Percentiles rank a stretch among this genome's conserved stretches.
Conservation (phyloP, 2,329 filamentous ascomycete species). For the Shiraia bambusicola region DNA sequence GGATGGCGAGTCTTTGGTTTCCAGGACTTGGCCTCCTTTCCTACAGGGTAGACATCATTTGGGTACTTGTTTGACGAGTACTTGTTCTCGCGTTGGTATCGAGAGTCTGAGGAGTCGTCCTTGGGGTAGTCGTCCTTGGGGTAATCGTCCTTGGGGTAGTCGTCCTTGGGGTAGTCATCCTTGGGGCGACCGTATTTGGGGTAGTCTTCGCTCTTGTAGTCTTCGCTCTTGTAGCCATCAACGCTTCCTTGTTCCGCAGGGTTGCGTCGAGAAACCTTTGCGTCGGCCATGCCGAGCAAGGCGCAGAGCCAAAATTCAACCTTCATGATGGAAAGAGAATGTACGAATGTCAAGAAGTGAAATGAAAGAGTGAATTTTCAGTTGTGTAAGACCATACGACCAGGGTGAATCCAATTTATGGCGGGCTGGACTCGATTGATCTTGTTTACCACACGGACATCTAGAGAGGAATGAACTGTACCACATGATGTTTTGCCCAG, state of each 20-base stretch:
- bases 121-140: constrained; percentile 1
- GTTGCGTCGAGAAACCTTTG: background rate
- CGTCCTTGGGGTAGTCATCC: background rate
- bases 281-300: constrained; percentile 22
- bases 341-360: constrained; percentile 24
- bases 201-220: background rate
- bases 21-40: constrained; percentile 11
- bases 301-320: constrained; percentile 12
- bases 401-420: constrained; percentile 30
- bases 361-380: constrained; percentile 16
- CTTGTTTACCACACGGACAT: constrained; percentile 25
- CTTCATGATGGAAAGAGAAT: constrained; percentile 27
- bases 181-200: background rate
- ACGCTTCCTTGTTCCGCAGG: constrained; percentile 1
- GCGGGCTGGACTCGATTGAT: constrained; percentile 21
- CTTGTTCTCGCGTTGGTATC: background rate
- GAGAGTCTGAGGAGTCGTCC: background rate
- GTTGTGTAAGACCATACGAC: constrained; percentile 21
- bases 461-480: constrained; percentile 24
- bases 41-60: background rate
- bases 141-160: constrained; percentile 1
- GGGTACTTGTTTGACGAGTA: background rate
- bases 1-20: constrained; percentile 28
- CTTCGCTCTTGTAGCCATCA: background rate
- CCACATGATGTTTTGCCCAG: constrained; percentile 18